These are phyloP conservation scores for Neurospora sp. DNA, from an alignment of 495 filamentous ascomycete genomes.

Conservation along the genomic window DNA sequence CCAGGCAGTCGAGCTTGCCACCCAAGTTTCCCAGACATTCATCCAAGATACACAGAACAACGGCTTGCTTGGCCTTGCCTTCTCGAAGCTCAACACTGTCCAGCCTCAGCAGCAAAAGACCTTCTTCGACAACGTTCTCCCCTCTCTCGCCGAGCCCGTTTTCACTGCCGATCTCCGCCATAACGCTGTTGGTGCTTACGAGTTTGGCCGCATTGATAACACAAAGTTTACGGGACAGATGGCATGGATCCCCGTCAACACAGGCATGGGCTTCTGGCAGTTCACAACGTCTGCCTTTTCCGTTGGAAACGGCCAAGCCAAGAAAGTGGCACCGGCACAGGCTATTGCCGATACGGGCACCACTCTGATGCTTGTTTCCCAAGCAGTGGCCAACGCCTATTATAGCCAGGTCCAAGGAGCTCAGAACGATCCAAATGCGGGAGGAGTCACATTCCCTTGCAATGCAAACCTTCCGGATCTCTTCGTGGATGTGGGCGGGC, in stretches of 20 bases:
- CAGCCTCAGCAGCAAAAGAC: conserved; percentile 57
- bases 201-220: conserved; percentile 64
- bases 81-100: conserved; percentile 65
- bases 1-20: conserved; percentile 66
- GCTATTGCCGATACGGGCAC: conserved; percentile 67
- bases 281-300: conserved; percentile 50
- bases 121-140: conserved; percentile 70
- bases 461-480: conserved; percentile 51
- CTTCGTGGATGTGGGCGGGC: conserved; percentile 51
- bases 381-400: conserved; percentile 49
- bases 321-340: conserved; percentile 29
- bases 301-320: conserved; percentile 37
- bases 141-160: conserved; percentile 52
- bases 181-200: conserved; percentile 55
- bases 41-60: conserved; percentile 49
- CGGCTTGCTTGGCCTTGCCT: conserved; percentile 72
- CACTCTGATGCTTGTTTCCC: conserved; percentile 59
- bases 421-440: conserved; percentile 31
- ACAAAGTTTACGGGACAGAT: conserved; percentile 55
- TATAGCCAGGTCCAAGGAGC: conserved; percentile 54
- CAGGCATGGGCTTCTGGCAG: conserved; percentile 63
- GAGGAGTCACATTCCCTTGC: conserved; percentile 62
- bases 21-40: conserved; percentile 52
- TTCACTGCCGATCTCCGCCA: conserved; percentile 63
- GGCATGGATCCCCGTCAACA: conserved; percentile 53